Evolutionary conservation across 805 yeast genomes (phyloP), one percentile per base, ranked within the genome.

Genomic region (Torulaspora delbrueckii): DNA sequence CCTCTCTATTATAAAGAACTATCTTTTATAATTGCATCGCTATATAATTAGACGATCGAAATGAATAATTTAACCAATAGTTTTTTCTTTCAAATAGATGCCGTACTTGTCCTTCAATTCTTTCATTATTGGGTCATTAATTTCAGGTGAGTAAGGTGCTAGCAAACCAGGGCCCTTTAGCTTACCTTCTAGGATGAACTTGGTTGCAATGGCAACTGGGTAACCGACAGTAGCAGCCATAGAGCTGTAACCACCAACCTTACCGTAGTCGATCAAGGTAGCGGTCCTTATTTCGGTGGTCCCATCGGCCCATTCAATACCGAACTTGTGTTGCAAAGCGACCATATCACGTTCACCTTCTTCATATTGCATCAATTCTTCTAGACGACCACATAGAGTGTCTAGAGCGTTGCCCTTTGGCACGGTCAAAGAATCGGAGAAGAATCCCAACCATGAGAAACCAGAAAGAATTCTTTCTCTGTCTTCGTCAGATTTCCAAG

Each of bases 221-320:
- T 89, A 91, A 75, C 99, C 99, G 45, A 93, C 99, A 54, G 87
- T 79, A 68, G 91, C 90, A 56, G 99, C 99, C 99, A 93, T 93
- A 28, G 98, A 90, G 33, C 96, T 84, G 82, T 91, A 93, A 45
- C 93, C 91, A 50, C 90, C 88, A 45, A 76, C 74, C 51, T 78
- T 73, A 74, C 99, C 99, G 70, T 86, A 87, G 70, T 89, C 96
- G 30, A 90, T 91, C 65, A 93, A 75, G 49, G 99, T 93, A 16
- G 97, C 86, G 47, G 98, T 90, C 78, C 98, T 89, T 52, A 84
- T 78, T 74, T 93, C 98, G 45, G 77, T 79, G 55, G 80, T 69
- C 57, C 98, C 98, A 62, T 93, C 93, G 46, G 91, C 89, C 91
- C 96, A 87, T 72, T 86, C 93, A 58, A 93, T 88, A 59, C 96